A percentile compares a stretch with the other conserved stretches of the same genome.
Conservation (phyloP, 2,329 filamentous ascomycete genomes). For the Macrophomina pseudophaseolina region DNA sequence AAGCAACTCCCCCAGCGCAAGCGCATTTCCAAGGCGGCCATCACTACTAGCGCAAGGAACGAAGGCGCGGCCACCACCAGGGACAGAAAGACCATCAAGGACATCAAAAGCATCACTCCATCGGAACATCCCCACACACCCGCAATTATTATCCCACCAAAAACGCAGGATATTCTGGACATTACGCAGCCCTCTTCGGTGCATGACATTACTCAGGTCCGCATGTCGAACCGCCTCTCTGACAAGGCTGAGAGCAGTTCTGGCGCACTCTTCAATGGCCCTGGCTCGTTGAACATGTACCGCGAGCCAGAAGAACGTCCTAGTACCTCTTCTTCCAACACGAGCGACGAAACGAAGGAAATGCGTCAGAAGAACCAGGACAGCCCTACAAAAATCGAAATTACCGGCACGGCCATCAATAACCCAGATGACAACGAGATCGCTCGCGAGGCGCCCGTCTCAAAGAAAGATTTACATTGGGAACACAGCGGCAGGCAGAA, state of each 20-base stretch:
- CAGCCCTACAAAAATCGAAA: not conserved
- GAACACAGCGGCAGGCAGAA: too few relatives aligned
- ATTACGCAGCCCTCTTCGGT: not conserved
- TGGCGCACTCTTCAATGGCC: not conserved
- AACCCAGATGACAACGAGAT: not conserved
- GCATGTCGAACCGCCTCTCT: not conserved
- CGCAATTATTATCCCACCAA: not conserved
- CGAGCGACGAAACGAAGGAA: not conserved
- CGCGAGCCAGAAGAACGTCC: slow-evolving; percentile 12
- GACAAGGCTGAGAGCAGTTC: not conserved
- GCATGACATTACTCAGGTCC: not conserved
- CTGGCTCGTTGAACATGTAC: not conserved
- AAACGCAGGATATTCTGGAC: not conserved
- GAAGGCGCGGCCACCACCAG: too few relatives aligned
- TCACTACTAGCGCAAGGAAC: not conserved
- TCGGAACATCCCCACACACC: not conserved
- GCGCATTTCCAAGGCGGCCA: not conserved
- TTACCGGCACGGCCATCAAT: not conserved
- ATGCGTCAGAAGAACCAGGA: not conserved
- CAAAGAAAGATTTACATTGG: too few relatives aligned
- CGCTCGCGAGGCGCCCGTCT: not conserved
- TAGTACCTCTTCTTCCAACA: slow-evolving; percentile 6
- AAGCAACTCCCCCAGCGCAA: too few relatives aligned
- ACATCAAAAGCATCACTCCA: too few relatives aligned
- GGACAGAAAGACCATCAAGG: too few relatives aligned